phyloP scores from a whole-genome alignment of 106 monocot genomes.

The Dendrobium catenatum region DNA sequence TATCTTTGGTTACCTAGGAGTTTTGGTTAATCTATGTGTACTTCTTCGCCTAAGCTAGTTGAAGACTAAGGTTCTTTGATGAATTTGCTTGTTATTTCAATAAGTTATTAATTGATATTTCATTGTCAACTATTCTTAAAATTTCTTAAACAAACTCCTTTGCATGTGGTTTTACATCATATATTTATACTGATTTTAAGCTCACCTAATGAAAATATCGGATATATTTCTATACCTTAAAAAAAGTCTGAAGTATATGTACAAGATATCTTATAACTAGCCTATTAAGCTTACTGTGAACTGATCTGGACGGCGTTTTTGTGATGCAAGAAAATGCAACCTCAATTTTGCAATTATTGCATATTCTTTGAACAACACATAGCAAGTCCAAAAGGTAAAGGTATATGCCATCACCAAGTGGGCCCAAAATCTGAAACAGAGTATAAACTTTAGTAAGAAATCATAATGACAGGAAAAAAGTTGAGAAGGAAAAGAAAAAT shows the following conservation, averaged over 20 bases:
- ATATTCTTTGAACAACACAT: slow-evolving; percentile 68
- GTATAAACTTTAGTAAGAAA: neutral
- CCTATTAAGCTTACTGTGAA: slow-evolving; percentile 52
- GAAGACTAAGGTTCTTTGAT: too few relatives aligned
- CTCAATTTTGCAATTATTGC: slow-evolving; percentile 69
- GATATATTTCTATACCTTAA: too few relatives aligned
- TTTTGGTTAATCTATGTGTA: too few relatives aligned
- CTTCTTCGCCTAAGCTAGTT: too few relatives aligned
- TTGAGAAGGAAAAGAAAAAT: neutral
- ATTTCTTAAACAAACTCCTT: too few relatives aligned
- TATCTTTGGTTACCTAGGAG: too few relatives aligned
- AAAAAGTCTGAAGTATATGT: neutral
- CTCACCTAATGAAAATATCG: too few relatives aligned
- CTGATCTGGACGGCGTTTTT: slow-evolving; percentile 77
- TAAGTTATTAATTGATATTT: too few relatives aligned
- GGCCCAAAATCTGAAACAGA: slow-evolving; percentile 53
- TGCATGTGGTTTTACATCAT: too few relatives aligned
- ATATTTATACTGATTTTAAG: too few relatives aligned
- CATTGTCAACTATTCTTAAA: too few relatives aligned
- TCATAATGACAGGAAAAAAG: neutral
- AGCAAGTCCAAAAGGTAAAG: slow-evolving; percentile 86
- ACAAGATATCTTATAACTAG: neutral
- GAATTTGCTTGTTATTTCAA: too few relatives aligned
- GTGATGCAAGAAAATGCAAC: slow-evolving; percentile 72
- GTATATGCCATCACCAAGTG: slow-evolving; percentile 72